These are phyloP conservation scores for Pterocarpus macrocarpus DNA, from an alignment of 306 rosid species.

Conservation along the genomic window DNA sequence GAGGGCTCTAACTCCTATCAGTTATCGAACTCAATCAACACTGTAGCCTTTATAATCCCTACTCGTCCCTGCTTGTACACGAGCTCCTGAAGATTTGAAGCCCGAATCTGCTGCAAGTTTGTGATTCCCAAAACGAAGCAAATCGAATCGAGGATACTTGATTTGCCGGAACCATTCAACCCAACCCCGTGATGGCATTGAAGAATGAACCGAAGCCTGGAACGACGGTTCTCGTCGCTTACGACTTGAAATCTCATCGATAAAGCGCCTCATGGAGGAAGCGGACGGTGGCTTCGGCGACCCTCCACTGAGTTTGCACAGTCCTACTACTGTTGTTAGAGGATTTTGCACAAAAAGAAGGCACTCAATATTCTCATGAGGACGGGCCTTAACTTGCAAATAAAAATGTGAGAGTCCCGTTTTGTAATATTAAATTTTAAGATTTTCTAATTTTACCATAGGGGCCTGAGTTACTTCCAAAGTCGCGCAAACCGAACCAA, in stretches of 20 bases:
- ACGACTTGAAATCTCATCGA: slow-evolving; percentile 82
- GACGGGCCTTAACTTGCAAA: too few relatives aligned
- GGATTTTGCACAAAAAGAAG: too few relatives aligned
- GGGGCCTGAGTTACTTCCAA: too few relatives aligned
- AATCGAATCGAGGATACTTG: slow-evolving; percentile 91
- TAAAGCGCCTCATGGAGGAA: too few relatives aligned
- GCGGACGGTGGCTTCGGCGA: too few relatives aligned
- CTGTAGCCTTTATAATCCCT: slow-evolving; percentile 95
- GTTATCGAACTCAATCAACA: slow-evolving; percentile 84
- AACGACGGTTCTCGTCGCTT: slow-evolving; percentile 90
- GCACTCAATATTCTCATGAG: too few relatives aligned
- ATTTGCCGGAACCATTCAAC: slow-evolving; percentile 96
- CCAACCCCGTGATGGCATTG: slow-evolving; percentile 95
- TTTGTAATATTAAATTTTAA: too few relatives aligned
- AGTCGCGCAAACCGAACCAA: too few relatives aligned
- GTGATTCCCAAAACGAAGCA: slow-evolving; percentile 94
- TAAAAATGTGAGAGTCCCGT: too few relatives aligned
- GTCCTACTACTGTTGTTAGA: too few relatives aligned
- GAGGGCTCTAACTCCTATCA: slow-evolving; percentile 76
- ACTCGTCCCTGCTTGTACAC: slow-evolving; percentile 98
- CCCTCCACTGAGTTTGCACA: too few relatives aligned
- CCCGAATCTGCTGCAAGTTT: slow-evolving; percentile 92
- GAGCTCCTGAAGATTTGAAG: slow-evolving; percentile 93
- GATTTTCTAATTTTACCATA: too few relatives aligned
- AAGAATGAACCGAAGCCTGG: slow-evolving; percentile 87